phyloP scores from a whole-genome alignment of 108 stramenopile species.

The Schizochytrium sp. region DNA sequence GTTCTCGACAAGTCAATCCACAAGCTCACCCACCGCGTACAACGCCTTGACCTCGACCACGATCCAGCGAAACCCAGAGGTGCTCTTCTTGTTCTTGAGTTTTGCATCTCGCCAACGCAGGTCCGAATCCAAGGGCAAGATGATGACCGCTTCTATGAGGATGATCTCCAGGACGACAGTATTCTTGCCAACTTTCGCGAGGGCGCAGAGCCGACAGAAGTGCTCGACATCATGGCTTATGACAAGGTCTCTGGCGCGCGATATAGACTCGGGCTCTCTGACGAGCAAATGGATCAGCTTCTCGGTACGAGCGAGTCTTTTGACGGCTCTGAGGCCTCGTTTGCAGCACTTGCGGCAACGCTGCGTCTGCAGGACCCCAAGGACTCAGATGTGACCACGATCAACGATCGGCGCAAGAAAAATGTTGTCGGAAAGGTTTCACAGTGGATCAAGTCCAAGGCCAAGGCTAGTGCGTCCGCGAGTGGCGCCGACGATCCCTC shows the following conservation, averaged over 20 bases:
- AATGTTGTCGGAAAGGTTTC: too few species aligned
- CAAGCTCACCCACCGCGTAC: background rate
- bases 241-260: background rate
- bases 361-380: background rate
- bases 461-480: too few species aligned
- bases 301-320: background rate
- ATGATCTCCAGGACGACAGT: background rate
- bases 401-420: too few species aligned
- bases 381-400: too few species aligned
- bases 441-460: too few species aligned
- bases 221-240: background rate
- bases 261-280: background rate
- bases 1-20: background rate
- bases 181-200: background rate
- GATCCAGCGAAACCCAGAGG: background rate
- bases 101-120: background rate
- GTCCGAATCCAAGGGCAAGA: background rate
- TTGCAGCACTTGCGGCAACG: background rate
- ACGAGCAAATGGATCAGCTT: background rate
- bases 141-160: constrained; percentile 6
- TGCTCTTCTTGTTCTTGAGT: background rate
- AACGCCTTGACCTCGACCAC: background rate
- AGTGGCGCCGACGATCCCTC: too few species aligned
- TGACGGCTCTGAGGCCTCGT: background rate
- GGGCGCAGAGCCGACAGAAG: background rate